A percentile compares a stretch with the other conserved stretches of the same genome.
These are phyloP conservation scores for Prunus salicina DNA, from an alignment of 306 rosid species.

Conservation along the genomic window DNA sequence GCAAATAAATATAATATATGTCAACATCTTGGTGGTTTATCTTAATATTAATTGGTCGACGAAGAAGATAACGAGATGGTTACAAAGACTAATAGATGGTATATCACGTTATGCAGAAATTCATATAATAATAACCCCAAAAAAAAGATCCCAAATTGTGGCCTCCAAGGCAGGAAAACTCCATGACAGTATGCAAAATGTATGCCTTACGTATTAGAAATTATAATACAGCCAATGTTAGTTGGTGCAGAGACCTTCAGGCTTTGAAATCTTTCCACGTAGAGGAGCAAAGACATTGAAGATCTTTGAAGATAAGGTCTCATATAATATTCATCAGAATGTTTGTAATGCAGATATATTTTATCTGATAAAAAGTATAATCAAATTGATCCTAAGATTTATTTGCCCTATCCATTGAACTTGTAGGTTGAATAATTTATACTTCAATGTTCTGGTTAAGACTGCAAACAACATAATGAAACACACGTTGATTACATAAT, in stretches of 20 bases:
- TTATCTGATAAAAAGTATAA: background rate
- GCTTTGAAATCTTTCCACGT: background rate
- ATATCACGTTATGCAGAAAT: background rate
- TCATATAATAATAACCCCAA: background rate
- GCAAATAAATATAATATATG: background rate
- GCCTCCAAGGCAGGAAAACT: slow-evolving; percentile 24
- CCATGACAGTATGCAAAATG: slow-evolving; percentile 13
- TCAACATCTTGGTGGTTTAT: background rate
- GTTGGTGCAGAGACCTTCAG: background rate
- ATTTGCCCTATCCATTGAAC: background rate
- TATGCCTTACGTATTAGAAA: background rate
- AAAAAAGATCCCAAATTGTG: slow-evolving; percentile 22
- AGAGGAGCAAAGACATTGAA: background rate
- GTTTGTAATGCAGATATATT: background rate
- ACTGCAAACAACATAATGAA: background rate
- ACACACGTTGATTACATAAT: background rate
- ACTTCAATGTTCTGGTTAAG: background rate
- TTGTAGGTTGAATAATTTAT: background rate
- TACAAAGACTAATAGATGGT: background rate
- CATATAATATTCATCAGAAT: background rate
- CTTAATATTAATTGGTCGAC: background rate
- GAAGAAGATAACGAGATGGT: background rate
- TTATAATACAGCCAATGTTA: background rate
- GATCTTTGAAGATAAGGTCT: background rate
- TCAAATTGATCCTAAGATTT: background rate